Conservation (phyloP, 106 monocot species). For the Platanthera guangdongensis region DNA sequence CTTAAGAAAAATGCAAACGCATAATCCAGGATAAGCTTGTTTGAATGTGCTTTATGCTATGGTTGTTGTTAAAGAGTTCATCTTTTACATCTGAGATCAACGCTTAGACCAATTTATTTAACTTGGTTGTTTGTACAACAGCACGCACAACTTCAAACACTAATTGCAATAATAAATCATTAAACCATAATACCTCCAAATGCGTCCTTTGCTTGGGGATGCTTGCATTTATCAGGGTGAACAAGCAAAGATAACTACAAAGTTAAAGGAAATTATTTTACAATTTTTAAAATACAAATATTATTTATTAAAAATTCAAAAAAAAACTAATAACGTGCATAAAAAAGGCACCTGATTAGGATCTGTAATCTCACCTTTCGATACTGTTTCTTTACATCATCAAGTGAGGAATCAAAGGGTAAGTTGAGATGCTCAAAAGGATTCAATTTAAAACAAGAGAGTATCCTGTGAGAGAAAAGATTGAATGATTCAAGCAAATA, state of each 20-base stretch:
- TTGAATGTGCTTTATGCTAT: neutral
- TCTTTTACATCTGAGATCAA: neutral
- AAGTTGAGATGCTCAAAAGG: conserved; percentile 96
- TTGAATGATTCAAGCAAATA: neutral
- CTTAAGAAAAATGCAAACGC: neutral
- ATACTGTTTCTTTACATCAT: conserved; percentile 91
- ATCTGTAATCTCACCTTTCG: conserved; percentile 45
- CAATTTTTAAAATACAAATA: neutral
- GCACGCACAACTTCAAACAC: conserved; percentile 1
- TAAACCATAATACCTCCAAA: conserved; percentile 55
- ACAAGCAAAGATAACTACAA: conserved; percentile 90
- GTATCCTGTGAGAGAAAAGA: conserved; percentile 53
- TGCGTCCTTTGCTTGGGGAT: conserved; percentile 94
- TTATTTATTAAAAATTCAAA: neutral
- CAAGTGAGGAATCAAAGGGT: conserved; percentile 64
- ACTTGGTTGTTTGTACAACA: neutral
- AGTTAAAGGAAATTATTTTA: neutral
- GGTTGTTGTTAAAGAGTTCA: neutral
- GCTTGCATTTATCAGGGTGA: conserved; percentile 99
- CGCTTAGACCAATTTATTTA: neutral
- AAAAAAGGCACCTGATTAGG: neutral
- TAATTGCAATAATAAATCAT: neutral
- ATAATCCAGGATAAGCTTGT: neutral
- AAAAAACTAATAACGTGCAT: neutral
- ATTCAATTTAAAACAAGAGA: conserved; percentile 93